A percentile compares a stretch with the other conserved stretches of the same genome.
Conservation (phyloP, 1,284 basidiomycete species). For the Tylopilus orsonianus region DNA sequence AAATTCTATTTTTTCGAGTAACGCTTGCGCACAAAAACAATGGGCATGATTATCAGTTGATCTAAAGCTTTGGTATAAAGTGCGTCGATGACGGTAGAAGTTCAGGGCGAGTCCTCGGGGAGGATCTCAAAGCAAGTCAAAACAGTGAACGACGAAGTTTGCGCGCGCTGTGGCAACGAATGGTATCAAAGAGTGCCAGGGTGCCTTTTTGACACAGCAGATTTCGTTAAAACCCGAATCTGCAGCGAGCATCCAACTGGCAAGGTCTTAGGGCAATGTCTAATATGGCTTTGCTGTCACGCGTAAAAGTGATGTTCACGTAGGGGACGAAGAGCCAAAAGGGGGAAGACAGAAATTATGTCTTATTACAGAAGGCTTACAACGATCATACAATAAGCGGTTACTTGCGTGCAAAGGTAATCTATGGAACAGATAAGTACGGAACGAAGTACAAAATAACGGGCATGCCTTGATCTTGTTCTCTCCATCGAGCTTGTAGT, state of each 20-base stretch:
- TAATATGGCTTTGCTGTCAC: slow-evolving; percentile 29
- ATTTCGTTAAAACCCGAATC: slow-evolving; percentile 6
- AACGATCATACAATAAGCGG: slow-evolving; percentile 30
- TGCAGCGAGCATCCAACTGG: slow-evolving; percentile 25
- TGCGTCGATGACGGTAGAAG: slow-evolving; percentile 10
- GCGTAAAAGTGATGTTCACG: slow-evolving; percentile 28
- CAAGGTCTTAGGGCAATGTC: slow-evolving; percentile 25
- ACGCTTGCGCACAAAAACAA: slow-evolving; percentile 22
- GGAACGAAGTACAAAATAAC: not conserved
- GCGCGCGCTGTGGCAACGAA: slow-evolving; percentile 9
- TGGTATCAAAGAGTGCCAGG: slow-evolving; percentile 4
- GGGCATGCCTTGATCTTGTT: slow-evolving; percentile 88
- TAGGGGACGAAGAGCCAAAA: slow-evolving; percentile 9
- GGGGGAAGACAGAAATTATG: slow-evolving; percentile 22
- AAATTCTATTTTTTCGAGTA: not conserved
- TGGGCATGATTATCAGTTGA: slow-evolving; percentile 10
- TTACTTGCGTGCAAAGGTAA: slow-evolving; percentile 63
- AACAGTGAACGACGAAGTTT: slow-evolving; percentile 8
- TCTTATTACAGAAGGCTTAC: slow-evolving; percentile 35
- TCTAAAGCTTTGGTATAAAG: slow-evolving; percentile 5
- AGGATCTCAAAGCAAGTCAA: slow-evolving; percentile 1
- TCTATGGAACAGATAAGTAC: slow-evolving; percentile 36
- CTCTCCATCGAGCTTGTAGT: slow-evolving; percentile 93
- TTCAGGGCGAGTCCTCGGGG: slow-evolving; percentile 4
- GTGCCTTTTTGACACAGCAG: slow-evolving; percentile 8